Conservation (phyloP, 139 green algal genomes). For the Tetradesmus obliquus region DNA sequence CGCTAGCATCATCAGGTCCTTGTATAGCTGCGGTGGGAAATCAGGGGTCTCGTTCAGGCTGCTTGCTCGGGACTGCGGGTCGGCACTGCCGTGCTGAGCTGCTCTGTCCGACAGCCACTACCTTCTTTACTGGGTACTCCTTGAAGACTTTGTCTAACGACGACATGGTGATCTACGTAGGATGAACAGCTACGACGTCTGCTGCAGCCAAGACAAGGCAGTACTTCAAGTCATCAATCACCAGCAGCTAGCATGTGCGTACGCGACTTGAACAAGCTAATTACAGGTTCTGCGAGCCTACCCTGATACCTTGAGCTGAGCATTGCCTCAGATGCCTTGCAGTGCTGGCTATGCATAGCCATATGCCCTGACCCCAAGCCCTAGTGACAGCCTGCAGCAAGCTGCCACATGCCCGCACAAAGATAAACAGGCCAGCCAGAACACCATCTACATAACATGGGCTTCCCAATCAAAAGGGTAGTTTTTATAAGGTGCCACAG, state of each 20-base stretch:
- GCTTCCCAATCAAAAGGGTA: too few species aligned
- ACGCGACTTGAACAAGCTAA: neutral
- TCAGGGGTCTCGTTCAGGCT: neutral
- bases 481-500: too few species aligned
- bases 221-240: neutral
- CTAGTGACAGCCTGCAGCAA: neutral
- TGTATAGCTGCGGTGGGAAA: conserved; percentile 62
- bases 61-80: too few species aligned
- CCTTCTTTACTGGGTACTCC: conserved; percentile 67
- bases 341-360: neutral
- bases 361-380: neutral
- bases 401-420: too few species aligned
- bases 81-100: neutral
- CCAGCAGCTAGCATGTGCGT: neutral
- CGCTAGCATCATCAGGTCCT: conserved; percentile 66
- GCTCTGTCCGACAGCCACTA: neutral
- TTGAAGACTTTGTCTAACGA: conserved; percentile 67
- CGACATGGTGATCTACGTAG: neutral
- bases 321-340: neutral
- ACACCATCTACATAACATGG: too few species aligned
- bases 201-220: neutral
- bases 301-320: neutral
- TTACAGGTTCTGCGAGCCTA: neutral
- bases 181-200: neutral
- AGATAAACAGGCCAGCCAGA: too few species aligned